Percentiles rank a stretch among this genome's conserved stretches.
Evolutionary conservation across 2,329 filamentous ascomycete species (phyloP).

Genomic region (Hymenoscyphus fructigenus): DNA sequence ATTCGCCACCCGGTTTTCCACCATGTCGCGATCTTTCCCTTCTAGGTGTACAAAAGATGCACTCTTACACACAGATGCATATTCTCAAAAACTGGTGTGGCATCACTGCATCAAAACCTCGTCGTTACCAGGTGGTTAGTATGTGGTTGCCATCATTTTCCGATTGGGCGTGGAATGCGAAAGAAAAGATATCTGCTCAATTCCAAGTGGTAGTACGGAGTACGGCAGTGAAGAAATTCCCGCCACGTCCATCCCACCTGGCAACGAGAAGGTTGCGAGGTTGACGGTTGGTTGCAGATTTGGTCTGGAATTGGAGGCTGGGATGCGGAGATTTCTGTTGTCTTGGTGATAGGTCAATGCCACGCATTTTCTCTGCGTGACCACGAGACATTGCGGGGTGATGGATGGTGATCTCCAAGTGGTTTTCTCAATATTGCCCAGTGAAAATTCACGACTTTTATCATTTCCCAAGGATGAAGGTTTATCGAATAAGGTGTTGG

Average conservation of each 20-base stretch:
- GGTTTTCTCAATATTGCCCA: not conserved
- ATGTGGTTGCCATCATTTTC: not conserved
- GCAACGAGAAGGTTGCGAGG: slow-evolving; percentile 4
- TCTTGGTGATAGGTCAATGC: slow-evolving; percentile 18
- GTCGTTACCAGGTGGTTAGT: slow-evolving; percentile 1
- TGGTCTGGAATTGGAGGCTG: not conserved
- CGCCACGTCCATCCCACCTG: slow-evolving; percentile 3
- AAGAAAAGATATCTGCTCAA: not conserved
- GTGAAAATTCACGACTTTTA: not conserved
- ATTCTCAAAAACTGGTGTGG: not conserved
- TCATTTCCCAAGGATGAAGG: not conserved
- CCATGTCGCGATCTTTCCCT: not conserved
- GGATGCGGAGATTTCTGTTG: not conserved
- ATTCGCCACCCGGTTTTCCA: slow-evolving; percentile 15
- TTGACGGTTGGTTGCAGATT: slow-evolving; percentile 7
- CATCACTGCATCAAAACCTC: not conserved
- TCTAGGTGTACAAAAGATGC: not conserved
- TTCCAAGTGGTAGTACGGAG: not conserved
- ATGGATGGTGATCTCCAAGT: not conserved
- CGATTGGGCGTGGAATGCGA: not conserved
- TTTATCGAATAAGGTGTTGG: not conserved
- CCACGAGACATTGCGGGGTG: slow-evolving; percentile 17
- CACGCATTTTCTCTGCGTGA: slow-evolving; percentile 5
- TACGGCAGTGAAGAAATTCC: not conserved
- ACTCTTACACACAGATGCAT: slow-evolving; percentile 4